These are phyloP conservation scores for Vanderwaltozyma yarrowii DNA, from an alignment of 805 yeast genomes.

Conservation along the genomic window DNA sequence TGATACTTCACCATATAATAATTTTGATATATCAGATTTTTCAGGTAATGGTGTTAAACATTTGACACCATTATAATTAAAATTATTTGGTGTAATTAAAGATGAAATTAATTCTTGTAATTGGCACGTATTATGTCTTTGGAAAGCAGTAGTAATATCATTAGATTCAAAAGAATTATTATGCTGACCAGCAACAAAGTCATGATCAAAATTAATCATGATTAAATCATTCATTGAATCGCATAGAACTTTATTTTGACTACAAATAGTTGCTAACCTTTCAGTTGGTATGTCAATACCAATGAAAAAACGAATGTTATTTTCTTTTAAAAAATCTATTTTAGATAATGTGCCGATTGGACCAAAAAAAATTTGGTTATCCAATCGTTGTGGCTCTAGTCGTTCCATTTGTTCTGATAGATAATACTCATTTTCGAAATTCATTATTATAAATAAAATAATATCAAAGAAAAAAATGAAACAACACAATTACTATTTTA, in stretches of 20 bases:
- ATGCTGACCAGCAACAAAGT: conserved; percentile 18
- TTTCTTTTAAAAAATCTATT: conserved; percentile 26
- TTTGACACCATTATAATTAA: background rate
- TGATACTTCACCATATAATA: conserved; percentile 6
- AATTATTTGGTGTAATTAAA: background rate
- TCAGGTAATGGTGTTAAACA: conserved; percentile 3
- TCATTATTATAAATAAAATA: conserved; percentile 5
- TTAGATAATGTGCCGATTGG: conserved; percentile 34
- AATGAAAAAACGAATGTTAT: conserved; percentile 31
- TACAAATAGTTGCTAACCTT: conserved; percentile 22
- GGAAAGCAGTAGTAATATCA: conserved; percentile 2
- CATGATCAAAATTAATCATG: conserved; percentile 29
- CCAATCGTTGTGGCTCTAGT: conserved; percentile 32
- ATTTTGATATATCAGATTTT: background rate
- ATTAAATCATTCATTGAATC: conserved; percentile 24
- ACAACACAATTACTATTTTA: too few species aligned
- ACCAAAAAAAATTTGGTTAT: conserved; percentile 36
- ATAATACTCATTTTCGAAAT: conserved; percentile 5
- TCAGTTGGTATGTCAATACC: conserved; percentile 29
- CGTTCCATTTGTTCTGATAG: conserved; percentile 9
- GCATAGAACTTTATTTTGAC: background rate
- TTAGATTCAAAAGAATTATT: conserved; percentile 18
- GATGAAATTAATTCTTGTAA: conserved; percentile 6
- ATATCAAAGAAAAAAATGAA: too few species aligned
- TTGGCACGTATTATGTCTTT: conserved; percentile 16